A percentile compares a stretch with the other conserved stretches of the same genome.
phyloP scores from a whole-genome alignment of 2,329 filamentous ascomycete species.

The Talaromyces verruculosus region DNA sequence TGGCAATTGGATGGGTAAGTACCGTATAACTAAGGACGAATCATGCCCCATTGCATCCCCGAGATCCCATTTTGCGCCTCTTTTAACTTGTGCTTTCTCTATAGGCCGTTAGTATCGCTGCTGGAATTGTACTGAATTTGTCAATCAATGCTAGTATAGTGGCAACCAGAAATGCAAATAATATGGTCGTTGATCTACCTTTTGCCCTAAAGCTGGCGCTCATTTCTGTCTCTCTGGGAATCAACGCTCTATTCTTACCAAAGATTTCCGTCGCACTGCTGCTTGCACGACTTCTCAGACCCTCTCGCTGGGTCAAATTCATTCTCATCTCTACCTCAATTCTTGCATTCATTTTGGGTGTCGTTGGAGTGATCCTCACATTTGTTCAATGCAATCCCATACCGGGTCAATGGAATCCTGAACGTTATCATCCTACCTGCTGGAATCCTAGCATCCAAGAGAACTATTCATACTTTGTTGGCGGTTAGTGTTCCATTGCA shows the following conservation, averaged over 20 bases:
- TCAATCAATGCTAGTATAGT: background rate
- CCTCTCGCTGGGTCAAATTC: background rate
- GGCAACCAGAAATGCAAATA: background rate
- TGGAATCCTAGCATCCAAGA: background rate
- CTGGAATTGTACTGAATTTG: background rate
- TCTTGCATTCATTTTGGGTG: constrained; percentile 1
- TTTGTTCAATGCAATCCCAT: constrained; percentile 3
- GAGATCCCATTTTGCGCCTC: background rate
- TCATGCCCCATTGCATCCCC: background rate
- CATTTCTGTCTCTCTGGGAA: background rate
- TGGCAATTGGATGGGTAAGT: background rate
- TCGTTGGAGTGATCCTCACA: background rate
- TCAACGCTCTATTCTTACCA: background rate
- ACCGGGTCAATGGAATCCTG: constrained; percentile 12
- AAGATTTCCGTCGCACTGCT: constrained; percentile 5
- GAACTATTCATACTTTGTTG: background rate
- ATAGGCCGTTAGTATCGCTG: background rate
- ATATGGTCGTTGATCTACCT: background rate
- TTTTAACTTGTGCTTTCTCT: background rate
- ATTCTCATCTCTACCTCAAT: background rate
- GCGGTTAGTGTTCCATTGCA: background rate
- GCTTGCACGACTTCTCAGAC: background rate
- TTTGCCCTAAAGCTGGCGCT: background rate
- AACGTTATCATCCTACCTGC: constrained; percentile 6
- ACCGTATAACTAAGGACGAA: background rate